Evolutionary conservation across 176 grass and related monocot genomes (phyloP).

Genomic region (Rhynchospora pubera): DNA sequence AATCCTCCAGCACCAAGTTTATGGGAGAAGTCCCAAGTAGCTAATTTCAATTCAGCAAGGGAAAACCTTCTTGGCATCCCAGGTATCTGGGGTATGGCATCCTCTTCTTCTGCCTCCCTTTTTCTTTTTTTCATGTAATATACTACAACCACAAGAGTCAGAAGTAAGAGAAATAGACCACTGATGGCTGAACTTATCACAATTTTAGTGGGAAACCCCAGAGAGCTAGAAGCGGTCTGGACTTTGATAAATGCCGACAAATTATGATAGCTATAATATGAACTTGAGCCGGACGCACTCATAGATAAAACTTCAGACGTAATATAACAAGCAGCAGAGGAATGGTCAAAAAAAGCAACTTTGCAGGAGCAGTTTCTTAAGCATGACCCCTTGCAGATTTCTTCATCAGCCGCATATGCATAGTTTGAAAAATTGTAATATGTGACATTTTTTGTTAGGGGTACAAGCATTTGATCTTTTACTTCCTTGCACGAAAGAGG

Average conservation of each 20-base stretch:
- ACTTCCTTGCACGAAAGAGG: constrained; percentile 25
- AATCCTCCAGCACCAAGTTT: constrained; percentile 41
- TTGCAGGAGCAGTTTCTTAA: constrained; percentile 33
- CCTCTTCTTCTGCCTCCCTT: background rate
- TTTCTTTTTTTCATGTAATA: constrained; percentile 13
- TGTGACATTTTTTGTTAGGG: constrained; percentile 9
- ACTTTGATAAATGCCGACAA: constrained; percentile 39
- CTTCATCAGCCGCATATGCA: constrained; percentile 22
- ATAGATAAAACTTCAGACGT: constrained; percentile 30
- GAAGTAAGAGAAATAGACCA: constrained; percentile 1
- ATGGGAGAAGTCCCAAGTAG: constrained; percentile 32
- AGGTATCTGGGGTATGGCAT: constrained; percentile 23
- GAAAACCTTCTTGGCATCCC: constrained; percentile 38
- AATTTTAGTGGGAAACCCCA: background rate
- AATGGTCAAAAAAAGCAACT: constrained; percentile 28
- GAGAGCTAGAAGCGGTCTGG: background rate
- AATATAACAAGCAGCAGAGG: background rate
- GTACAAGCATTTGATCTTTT: background rate
- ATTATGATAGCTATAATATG: constrained; percentile 13
- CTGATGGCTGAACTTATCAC: background rate
- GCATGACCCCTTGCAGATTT: constrained; percentile 33
- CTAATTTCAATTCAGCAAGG: constrained; percentile 35
- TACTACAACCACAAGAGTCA: background rate
- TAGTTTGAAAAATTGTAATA: constrained; percentile 19
- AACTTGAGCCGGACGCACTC: background rate